Percentiles rank a stretch among this genome's conserved stretches.
Evolutionary conservation across 345 rosid species (phyloP).

Genomic region (Arabidopsis suecica): DNA sequence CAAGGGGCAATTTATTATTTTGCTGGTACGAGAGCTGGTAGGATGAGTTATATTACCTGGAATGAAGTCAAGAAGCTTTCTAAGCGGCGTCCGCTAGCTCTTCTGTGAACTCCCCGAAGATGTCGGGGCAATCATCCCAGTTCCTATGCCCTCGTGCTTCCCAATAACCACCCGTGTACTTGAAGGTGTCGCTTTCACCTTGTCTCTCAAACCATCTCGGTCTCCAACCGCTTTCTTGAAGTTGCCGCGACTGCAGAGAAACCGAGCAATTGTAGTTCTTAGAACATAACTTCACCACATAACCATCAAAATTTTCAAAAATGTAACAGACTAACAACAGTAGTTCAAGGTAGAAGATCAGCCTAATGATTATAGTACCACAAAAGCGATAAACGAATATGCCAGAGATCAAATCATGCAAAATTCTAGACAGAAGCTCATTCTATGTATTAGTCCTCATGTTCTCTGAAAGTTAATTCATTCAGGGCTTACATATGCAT

Average conservation of each 20-base stretch:
- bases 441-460: not conserved
- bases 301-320: not conserved
- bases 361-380: not conserved
- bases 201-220: conserved; percentile 84
- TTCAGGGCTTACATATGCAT: not conserved
- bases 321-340: not conserved
- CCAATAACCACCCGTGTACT: conserved; percentile 85
- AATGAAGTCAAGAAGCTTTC: conserved; percentile 10
- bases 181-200: conserved; percentile 69
- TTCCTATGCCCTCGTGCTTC: conserved; percentile 70
- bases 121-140: conserved; percentile 87
- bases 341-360: not conserved
- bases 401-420: not conserved
- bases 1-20: not conserved
- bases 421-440: not conserved
- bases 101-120: conserved; percentile 77
- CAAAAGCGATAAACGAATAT: not conserved
- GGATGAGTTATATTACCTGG: conserved; percentile 32
- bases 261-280: not conserved
- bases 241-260: conserved; percentile 69
- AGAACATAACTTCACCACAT: not conserved
- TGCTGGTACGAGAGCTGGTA: not conserved
- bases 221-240: conserved; percentile 94
- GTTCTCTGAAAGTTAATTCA: not conserved
- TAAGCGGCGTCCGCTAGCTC: conserved; percentile 51